Evolutionary conservation across 129 eudicot species (phyloP).

Genomic region (Ambrosia trifida): DNA sequence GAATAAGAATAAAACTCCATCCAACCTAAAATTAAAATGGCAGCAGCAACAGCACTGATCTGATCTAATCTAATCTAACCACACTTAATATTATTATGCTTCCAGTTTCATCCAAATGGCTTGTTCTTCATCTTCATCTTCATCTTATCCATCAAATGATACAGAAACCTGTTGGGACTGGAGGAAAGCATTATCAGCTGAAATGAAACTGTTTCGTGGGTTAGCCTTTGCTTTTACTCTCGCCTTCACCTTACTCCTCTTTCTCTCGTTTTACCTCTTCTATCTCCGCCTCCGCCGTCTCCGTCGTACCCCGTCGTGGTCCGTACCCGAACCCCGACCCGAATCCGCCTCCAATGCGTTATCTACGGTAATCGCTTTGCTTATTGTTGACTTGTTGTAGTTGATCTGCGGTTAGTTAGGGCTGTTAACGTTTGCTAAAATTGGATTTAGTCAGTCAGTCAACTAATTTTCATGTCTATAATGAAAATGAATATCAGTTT

Average conservation of each 20-base stretch:
- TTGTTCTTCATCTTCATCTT: slow-evolving; percentile 13
- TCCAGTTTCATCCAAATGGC: slow-evolving; percentile 14
- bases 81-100: slow-evolving; percentile 10
- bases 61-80: too few relatives aligned
- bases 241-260: slow-evolving; percentile 65
- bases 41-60: not conserved
- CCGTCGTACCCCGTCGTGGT: slow-evolving; percentile 28
- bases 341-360: slow-evolving; percentile 37
- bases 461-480: too few relatives aligned
- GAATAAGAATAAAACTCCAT: not conserved
- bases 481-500: too few relatives aligned
- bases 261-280: slow-evolving; percentile 67
- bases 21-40: slow-evolving; percentile 10
- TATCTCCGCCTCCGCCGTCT: slow-evolving; percentile 74
- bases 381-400: not conserved
- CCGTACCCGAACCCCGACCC: slow-evolving; percentile 31
- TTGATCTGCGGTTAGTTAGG: slow-evolving; percentile 8
- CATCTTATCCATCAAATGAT: slow-evolving; percentile 20
- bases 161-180: slow-evolving; percentile 32
- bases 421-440: not conserved
- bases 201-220: slow-evolving; percentile 64
- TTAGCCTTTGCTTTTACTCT: slow-evolving; percentile 74
- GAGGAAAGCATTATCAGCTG: slow-evolving; percentile 46
- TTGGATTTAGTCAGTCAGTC: too few relatives aligned
- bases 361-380: slow-evolving; percentile 38